Evolutionary conservation across 2,329 filamentous ascomycete species (phyloP).

Genomic region (Cladobotryum mycophilum): DNA sequence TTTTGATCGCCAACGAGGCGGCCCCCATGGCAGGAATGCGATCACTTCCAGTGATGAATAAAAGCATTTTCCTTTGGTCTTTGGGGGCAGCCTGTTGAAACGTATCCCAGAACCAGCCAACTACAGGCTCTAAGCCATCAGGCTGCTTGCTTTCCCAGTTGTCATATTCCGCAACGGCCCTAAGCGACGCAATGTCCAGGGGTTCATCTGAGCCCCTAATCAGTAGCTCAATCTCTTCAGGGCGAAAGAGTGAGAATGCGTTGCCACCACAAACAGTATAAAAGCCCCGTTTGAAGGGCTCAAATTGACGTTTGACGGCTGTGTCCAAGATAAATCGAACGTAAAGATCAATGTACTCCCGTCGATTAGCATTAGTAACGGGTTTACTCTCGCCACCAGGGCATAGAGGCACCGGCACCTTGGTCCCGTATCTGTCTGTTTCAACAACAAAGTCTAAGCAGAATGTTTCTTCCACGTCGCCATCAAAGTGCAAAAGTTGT

Average conservation of each 20-base stretch:
- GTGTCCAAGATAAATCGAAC: constrained; percentile 73
- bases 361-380: constrained; percentile 78
- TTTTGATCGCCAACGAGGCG: constrained; percentile 68
- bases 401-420: constrained; percentile 63
- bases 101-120: constrained; percentile 84
- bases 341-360: constrained; percentile 82
- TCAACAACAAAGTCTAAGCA: constrained; percentile 76
- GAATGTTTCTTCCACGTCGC: constrained; percentile 74
- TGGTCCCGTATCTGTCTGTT: constrained; percentile 68
- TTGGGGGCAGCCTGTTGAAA: constrained; percentile 59
- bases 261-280: constrained; percentile 88
- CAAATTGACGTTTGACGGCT: constrained; percentile 74
- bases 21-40: constrained; percentile 84
- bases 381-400: constrained; percentile 64
- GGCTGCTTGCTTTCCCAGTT: constrained; percentile 61
- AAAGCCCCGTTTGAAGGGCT: constrained; percentile 90
- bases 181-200: constrained; percentile 69
- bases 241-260: constrained; percentile 77
- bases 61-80: constrained; percentile 71
- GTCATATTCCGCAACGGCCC: constrained; percentile 73
- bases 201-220: constrained; percentile 79
- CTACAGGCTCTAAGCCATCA: constrained; percentile 56
- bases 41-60: constrained; percentile 87
- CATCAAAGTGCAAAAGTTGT: constrained; percentile 74
- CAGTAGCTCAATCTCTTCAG: constrained; percentile 86